Evolutionary conservation across 1,139 yeast species (phyloP).

Genomic region (Pichia sp.): DNA sequence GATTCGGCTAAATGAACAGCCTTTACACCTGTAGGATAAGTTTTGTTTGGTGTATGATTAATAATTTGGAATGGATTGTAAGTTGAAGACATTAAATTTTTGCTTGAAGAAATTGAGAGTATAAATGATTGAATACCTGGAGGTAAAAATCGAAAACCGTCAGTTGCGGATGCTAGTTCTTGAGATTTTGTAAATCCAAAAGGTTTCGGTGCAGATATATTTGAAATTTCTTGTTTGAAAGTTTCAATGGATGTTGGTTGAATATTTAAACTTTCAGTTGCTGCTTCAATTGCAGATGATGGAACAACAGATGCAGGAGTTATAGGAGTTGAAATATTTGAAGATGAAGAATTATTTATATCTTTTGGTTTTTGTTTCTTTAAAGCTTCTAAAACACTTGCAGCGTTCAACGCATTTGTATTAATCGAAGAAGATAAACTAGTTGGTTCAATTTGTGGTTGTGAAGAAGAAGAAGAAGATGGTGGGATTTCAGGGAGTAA

Average conservation of each 20-base stretch:
- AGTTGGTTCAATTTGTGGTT: neutral
- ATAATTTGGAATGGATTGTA: conserved; percentile 27
- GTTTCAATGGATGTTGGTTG: neutral
- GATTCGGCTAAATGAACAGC: conserved; percentile 31
- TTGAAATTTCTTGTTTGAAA: conserved; percentile 20
- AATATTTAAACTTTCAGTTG: conserved; percentile 4
- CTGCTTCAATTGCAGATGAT: conserved; percentile 13
- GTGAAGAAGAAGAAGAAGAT: neutral
- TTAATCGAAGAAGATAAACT: conserved; percentile 15
- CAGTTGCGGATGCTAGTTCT: conserved; percentile 10
- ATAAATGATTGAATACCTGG: conserved; percentile 69
- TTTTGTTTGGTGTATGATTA: conserved; percentile 30
- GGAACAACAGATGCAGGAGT: conserved; percentile 2
- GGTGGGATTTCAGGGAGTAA: conserved; percentile 4
- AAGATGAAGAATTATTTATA: neutral
- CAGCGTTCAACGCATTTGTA: conserved; percentile 31
- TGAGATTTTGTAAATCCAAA: conserved; percentile 14
- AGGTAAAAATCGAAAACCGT: conserved; percentile 45
- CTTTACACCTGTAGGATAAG: conserved; percentile 30
- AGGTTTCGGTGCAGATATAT: conserved; percentile 25
- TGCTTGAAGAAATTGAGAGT: conserved; percentile 43
- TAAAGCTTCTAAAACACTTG: conserved; percentile 31
- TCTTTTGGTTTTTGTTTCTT: conserved; percentile 30
- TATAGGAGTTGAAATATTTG: neutral
- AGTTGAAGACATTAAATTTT: conserved; percentile 26